phyloP scores from a whole-genome alignment of 345 rosid genomes.

The Populus simonii region DNA sequence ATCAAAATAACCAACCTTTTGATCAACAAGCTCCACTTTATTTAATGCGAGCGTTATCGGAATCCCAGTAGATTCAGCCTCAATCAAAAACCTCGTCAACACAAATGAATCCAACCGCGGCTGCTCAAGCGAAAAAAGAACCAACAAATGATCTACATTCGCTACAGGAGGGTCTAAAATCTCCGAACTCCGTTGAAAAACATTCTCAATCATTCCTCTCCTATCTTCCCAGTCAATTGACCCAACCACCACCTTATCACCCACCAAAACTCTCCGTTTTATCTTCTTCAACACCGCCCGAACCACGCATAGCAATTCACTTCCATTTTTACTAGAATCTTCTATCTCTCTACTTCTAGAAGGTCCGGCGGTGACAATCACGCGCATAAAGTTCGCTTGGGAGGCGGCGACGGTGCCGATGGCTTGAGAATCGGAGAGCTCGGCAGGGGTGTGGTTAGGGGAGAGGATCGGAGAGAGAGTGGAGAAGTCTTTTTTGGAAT shows the following conservation, averaged over 20 bases:
- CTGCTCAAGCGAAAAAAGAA: slow-evolving; percentile 79
- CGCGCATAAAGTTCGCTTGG: slow-evolving; percentile 99
- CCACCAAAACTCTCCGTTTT: slow-evolving; percentile 81
- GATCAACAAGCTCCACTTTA: slow-evolving; percentile 65
- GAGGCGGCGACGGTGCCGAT: slow-evolving; percentile 78
- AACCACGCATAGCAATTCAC: slow-evolving; percentile 88
- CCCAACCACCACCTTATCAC: slow-evolving; percentile 81
- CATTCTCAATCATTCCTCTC: slow-evolving; percentile 84
- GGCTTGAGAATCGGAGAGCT: slow-evolving; percentile 75
- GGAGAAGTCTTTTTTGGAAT: slow-evolving; percentile 43
- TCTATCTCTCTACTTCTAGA: slow-evolving; percentile 8
- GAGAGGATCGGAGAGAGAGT: slow-evolving; percentile 69
- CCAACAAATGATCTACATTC: slow-evolving; percentile 72
- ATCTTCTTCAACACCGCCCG: slow-evolving; percentile 88
- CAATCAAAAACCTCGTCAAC: slow-evolving; percentile 82
- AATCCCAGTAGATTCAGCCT: slow-evolving; percentile 80
- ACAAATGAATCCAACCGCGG: slow-evolving; percentile 69
- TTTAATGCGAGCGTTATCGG: slow-evolving; percentile 79
- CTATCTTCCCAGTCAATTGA: slow-evolving; percentile 90
- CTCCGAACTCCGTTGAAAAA: slow-evolving; percentile 60
- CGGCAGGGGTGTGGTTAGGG: slow-evolving; percentile 34
- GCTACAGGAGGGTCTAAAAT: slow-evolving; percentile 85
- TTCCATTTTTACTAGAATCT: slow-evolving; percentile 26
- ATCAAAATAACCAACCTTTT: slow-evolving; percentile 39
- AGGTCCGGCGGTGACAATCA: slow-evolving; percentile 43